These are phyloP conservation scores for Fusarium acutatum DNA, from an alignment of 2,329 filamentous ascomycete species.

Conservation along the genomic window DNA sequence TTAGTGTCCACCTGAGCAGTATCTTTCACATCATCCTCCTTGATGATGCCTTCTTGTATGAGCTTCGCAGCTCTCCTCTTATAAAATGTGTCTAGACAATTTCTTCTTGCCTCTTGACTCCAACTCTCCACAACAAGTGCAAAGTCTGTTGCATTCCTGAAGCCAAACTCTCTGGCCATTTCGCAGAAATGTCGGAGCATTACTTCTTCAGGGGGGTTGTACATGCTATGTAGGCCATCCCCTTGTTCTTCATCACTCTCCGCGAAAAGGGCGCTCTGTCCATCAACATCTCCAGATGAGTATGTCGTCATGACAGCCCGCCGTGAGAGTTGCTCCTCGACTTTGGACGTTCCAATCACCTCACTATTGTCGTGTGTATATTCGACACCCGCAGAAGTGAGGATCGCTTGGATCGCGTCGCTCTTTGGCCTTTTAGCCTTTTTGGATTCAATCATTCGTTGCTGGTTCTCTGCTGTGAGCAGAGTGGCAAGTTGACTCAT, in stretches of 20 bases:
- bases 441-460: conserved; percentile 45
- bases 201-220: conserved; percentile 78
- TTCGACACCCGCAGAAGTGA: conserved; percentile 86
- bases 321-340: conserved; percentile 86
- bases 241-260: conserved; percentile 53
- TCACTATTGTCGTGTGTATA: conserved; percentile 98
- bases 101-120: conserved; percentile 83
- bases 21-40: conserved; percentile 39
- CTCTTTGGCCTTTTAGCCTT: conserved; percentile 57
- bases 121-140: conserved; percentile 89
- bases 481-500: conserved; percentile 75
- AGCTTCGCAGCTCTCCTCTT: conserved; percentile 66
- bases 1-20: conserved; percentile 22
- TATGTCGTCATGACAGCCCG: conserved; percentile 72
- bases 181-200: conserved; percentile 86
- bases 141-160: conserved; percentile 80
- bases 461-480: conserved; percentile 58
- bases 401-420: conserved; percentile 88
- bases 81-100: conserved; percentile 85
- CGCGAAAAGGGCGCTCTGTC: conserved; percentile 66
- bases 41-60: conserved; percentile 40
- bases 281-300: conserved; percentile 53
- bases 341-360: conserved; percentile 88
- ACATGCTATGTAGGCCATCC: conserved; percentile 53
- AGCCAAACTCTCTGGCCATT: conserved; percentile 85